phyloP scores from a whole-genome alignment of 2,329 filamentous ascomycete genomes.

The Xylariaceae sp. region DNA sequence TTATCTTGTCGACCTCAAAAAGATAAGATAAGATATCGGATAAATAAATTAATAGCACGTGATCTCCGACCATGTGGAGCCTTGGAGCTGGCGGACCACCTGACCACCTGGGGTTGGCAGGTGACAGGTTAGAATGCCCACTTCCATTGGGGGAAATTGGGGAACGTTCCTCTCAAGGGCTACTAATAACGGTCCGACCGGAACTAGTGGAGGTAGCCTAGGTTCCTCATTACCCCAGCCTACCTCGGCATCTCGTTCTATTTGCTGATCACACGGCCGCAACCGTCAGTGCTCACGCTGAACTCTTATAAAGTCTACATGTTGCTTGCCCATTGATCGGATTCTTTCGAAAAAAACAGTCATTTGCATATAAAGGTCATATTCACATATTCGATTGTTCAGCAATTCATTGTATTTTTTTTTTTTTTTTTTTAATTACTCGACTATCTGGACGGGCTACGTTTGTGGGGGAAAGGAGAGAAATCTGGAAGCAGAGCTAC shows the following conservation, averaged over 20 bases:
- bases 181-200: not conserved
- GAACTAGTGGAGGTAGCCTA: constrained; percentile 1
- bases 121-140: no score
- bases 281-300: not conserved
- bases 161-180: not conserved
- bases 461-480: not conserved
- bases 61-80: no score
- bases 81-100: no score
- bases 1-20: no score
- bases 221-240: constrained; percentile 17
- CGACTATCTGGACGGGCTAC: no score
- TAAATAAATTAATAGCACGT: constrained; percentile 7
- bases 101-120: no score
- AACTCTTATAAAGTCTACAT: constrained; percentile 3
- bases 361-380: constrained; percentile 8
- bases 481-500: not conserved
- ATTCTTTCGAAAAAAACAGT: not conserved
- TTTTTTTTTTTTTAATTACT: not conserved
- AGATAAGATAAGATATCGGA: constrained; percentile 20
- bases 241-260: constrained; percentile 25
- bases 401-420: not conserved
- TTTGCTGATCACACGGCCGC: not conserved
- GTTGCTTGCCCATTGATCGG: not conserved
- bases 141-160: not conserved
- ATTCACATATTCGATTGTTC: not conserved